Base-by-base conservation (phyloP, 345 rosid species). In the Eucalyptus albens region DNA sequence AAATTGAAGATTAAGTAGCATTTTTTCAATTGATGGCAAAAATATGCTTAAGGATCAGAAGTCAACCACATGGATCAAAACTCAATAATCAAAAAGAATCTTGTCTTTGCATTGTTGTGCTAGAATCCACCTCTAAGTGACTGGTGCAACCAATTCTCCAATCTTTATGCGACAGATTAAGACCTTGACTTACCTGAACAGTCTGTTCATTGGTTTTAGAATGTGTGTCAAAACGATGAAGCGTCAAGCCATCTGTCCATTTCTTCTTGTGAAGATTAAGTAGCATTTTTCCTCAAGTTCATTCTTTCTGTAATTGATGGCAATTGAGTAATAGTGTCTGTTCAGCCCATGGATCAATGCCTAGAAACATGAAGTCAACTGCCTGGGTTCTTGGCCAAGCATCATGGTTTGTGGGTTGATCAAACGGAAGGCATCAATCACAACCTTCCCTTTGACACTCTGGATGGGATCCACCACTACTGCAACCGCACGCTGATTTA, bases 351-450 rank as follows among this genome's bases (percentile, higher is more conserved):
- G 99, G 89, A 98, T 98, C 95, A 98, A 92, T 24, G 99, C 99
- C 99, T 98, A 94, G 69, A 40, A 82, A 60, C 33, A 55, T 45
- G 56, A 87, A 89, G 85, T 31, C 77, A 92, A 86, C 69, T 97
- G 99, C 50, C 99, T 93, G 26, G 99, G 99, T 91, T 98, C 99
- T 92, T 98, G 99, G 88, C 99, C 99, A 93, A 98, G 99, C 99
- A 98, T 98, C 97, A 98, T 98, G 47, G 99, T 98, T 88, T 97
- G 99, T 13, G 99, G 99, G 88, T 97, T 98, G 86, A 98, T 98
- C 86, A 97, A 93, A 47, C 99, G 99, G 90, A 98, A 98, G 9
- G 99, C 99, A 93, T 98, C 99, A 91, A 98, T 98, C 89, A 97
- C 99, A 90, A 98, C 99, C 92, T 98, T 97, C 53, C 99, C 99